Percentiles rank a stretch among this genome's conserved stretches.
Evolutionary conservation across 2,329 filamentous ascomycete species (phyloP).

Genomic region (Neofusicoccum cordaticola): DNA sequence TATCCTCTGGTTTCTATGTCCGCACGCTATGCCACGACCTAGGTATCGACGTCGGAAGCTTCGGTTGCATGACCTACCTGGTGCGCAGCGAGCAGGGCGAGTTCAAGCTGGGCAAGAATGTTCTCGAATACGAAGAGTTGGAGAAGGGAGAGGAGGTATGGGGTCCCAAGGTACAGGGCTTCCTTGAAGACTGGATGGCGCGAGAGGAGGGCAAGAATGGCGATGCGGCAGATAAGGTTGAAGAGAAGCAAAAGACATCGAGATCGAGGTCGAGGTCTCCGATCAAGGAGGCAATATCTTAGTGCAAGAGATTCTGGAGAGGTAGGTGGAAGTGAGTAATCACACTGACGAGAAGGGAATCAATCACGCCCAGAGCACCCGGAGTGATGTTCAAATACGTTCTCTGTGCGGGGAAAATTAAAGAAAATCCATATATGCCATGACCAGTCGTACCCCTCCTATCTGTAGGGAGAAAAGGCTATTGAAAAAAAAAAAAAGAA

Average conservation of each 20-base stretch:
- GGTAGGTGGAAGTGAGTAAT: background rate
- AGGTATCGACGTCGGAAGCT: constrained; percentile 75
- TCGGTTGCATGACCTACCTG: constrained; percentile 82
- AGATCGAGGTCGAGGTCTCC: background rate
- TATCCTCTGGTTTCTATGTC: constrained; percentile 95
- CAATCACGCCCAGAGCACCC: no score
- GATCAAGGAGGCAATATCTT: background rate
- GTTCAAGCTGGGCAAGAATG: constrained; percentile 71
- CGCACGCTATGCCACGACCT: constrained; percentile 91
- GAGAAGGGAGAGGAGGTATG: constrained; percentile 75
- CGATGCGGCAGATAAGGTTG: background rate
- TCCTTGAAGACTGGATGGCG: constrained; percentile 54
- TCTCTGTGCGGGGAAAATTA: background rate
- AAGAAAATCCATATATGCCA: background rate
- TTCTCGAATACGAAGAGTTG: constrained; percentile 76
- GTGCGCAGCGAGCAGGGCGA: constrained; percentile 77
- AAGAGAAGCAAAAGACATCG: constrained; percentile 10
- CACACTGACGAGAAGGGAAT: background rate
- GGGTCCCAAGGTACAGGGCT: constrained; percentile 67
- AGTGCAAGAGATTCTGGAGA: background rate
- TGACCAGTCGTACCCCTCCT: background rate
- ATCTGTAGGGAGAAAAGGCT: background rate
- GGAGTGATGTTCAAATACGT: no score
- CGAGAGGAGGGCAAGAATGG: constrained; percentile 32
- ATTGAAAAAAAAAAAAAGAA: background rate